phyloP scores from a whole-genome alignment of 1,284 basidiomycete genomes.

The Ustilago tritici region DNA sequence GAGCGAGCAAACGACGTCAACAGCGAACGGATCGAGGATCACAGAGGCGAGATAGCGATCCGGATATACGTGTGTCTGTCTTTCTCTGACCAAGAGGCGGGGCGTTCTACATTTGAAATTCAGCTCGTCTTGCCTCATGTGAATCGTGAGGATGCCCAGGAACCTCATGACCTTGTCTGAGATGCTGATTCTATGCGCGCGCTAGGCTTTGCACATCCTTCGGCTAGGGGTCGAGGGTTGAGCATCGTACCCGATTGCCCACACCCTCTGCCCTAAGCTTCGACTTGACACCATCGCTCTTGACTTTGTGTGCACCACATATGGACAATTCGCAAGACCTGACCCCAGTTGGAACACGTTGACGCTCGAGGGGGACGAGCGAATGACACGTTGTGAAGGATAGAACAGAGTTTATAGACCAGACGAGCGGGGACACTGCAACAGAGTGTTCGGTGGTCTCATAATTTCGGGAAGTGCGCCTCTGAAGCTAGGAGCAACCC shows the following conservation, averaged over 20 bases:
- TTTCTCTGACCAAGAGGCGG: not conserved
- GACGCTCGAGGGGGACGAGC: not conserved
- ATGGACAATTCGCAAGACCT: not conserved
- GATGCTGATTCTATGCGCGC: constrained; percentile 7
- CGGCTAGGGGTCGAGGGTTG: constrained; percentile 35
- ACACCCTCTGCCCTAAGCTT: constrained; percentile 4
- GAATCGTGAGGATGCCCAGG: not conserved
- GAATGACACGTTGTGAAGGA: not conserved
- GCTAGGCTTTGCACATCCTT: constrained; percentile 16
- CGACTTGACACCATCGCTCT: not conserved
- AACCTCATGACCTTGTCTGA: not conserved
- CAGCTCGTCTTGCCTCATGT: not conserved
- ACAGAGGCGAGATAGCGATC: constrained; percentile 1
- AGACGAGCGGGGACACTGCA: not conserved
- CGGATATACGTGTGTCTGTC: not conserved
- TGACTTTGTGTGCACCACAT: not conserved
- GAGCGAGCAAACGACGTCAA: not conserved
- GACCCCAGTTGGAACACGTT: not conserved
- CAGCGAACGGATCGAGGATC: not conserved
- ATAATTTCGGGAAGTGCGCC: not conserved
- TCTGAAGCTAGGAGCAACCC: not conserved
- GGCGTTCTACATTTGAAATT: constrained; percentile 8
- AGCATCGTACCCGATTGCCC: not conserved
- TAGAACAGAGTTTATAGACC: not conserved
- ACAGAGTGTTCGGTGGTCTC: not conserved